Base-by-base conservation (phyloP, 331 rosid species). In the Pyracantha coccinea region DNA sequence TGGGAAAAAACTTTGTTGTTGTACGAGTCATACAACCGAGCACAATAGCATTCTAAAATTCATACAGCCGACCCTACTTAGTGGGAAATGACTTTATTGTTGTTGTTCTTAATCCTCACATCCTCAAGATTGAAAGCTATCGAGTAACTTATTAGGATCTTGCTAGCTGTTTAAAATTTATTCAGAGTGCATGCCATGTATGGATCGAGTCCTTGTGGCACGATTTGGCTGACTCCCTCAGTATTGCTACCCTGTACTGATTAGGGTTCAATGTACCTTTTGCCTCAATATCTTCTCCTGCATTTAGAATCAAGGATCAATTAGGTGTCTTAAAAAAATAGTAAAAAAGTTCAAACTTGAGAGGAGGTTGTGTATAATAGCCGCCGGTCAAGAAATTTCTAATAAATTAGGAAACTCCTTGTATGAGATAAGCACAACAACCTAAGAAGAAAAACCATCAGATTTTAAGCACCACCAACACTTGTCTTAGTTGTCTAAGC, bases 261-360 rank as follows among this genome's bases (percentile, higher is more conserved):
- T 77, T 72, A 68, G 31, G 75, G 66, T 67, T 81, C 20, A 54
- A 23, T 75, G 59, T 65, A 54, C 63, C 57, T 55, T 58, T 44
- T 0, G 50, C 17, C 50, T 44, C 50, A 44, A 12, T 44, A 44
- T 44, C 50, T 12, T 44, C 50, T 44, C 17, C 50, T 44, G 50
- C 50, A 12, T 44, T 44, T 13, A 13, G 50, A 6, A 44, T 44
- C 16, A 44, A 16, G 50, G 50, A 44, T 44, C 50, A 44, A 44
- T 13, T 44, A 44, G 6, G 50, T 44, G 50, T 13, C 17, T 44
- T 44, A 44, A 44, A 12, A 31, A 31, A 31, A 9, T 10, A 32
- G 5, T 21, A 19, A 64, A 31, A 64, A 64, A 0, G 69, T 6
- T 25, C 8, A 7, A 33, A 71, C 29, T 31, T 21, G 54, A 38